Percentiles rank a stretch among this genome's conserved stretches.
These are phyloP conservation scores for Hordeum pubiflorum DNA, from an alignment of 202 grass and related monocot species.

Conservation along the genomic window DNA sequence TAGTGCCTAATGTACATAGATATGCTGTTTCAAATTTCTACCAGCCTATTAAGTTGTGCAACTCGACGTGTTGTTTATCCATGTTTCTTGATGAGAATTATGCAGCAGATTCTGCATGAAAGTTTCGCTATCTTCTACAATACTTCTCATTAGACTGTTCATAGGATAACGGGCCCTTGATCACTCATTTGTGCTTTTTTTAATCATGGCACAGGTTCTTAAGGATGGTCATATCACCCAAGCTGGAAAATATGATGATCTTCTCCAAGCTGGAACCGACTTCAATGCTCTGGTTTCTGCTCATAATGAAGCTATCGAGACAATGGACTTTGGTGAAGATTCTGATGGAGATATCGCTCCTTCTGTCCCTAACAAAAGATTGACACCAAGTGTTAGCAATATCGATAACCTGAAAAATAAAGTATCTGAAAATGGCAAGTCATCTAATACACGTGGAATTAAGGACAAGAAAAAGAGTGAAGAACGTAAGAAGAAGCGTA, in stretches of 20 bases:
- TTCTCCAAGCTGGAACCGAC: slow-evolving; percentile 93
- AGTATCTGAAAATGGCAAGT: slow-evolving; percentile 44
- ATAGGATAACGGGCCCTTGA: background rate
- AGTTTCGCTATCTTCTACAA: background rate
- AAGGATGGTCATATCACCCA: slow-evolving; percentile 89
- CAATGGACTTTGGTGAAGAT: slow-evolving; percentile 83
- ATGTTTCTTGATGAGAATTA: slow-evolving; percentile 17
- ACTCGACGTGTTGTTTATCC: background rate
- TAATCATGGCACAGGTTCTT: slow-evolving; percentile 51
- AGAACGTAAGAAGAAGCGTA: slow-evolving; percentile 64
- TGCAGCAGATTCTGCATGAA: background rate
- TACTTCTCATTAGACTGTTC: slow-evolving; percentile 1
- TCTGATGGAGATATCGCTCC: slow-evolving; percentile 32
- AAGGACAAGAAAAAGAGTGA: slow-evolving; percentile 79
- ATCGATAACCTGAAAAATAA: slow-evolving; percentile 74
- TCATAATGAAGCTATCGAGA: slow-evolving; percentile 91
- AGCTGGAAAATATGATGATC: slow-evolving; percentile 92
- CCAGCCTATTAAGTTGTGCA: background rate
- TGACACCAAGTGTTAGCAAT: slow-evolving; percentile 67
- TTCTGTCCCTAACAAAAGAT: slow-evolving; percentile 50
- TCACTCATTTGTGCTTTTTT: background rate
- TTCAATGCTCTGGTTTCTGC: slow-evolving; percentile 84
- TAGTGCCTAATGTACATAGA: background rate
- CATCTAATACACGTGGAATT: slow-evolving; percentile 46
- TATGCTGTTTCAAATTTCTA: background rate